Evolutionary conservation across 1,284 basidiomycete genomes (phyloP).

Genomic region (Malassezia japonica): DNA sequence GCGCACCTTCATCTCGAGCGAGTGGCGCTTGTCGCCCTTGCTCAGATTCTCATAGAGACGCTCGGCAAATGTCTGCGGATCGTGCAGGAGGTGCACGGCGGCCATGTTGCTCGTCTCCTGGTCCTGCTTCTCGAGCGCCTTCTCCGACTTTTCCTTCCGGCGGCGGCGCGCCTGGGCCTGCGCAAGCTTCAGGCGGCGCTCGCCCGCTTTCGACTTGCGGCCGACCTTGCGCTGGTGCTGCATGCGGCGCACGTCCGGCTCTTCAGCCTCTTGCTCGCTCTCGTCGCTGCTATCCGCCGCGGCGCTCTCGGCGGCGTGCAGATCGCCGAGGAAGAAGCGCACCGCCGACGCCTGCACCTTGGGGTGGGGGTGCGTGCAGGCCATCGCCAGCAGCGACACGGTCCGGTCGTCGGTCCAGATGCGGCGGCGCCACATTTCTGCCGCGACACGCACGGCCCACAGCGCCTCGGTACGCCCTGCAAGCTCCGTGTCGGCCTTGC

Average conservation of each 20-base stretch:
- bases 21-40: constrained; percentile 63
- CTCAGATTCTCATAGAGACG: constrained; percentile 81
- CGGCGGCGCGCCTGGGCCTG: constrained; percentile 35
- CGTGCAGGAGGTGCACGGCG: constrained; percentile 82
- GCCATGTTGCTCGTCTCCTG: constrained; percentile 65
- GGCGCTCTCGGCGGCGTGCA: constrained; percentile 39
- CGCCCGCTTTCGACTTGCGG: constrained; percentile 40
- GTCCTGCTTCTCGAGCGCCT: constrained; percentile 26
- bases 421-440: constrained; percentile 87
- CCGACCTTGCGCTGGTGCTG: constrained; percentile 44
- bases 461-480: constrained; percentile 63
- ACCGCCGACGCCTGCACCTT: constrained; percentile 92
- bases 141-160: constrained; percentile 25
- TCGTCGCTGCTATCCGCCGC: constrained; percentile 18
- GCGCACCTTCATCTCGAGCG: constrained; percentile 91
- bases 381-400: constrained; percentile 81
- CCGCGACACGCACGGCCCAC: constrained; percentile 91
- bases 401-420: constrained; percentile 91
- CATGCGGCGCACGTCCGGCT: constrained; percentile 32
- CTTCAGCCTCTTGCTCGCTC: constrained; percentile 18
- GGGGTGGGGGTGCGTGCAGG: constrained; percentile 82
- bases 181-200: constrained; percentile 40
- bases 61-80: constrained; percentile 91
- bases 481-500: constrained; percentile 52
- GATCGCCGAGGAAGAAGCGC: constrained; percentile 84